Evolutionary conservation across 1,284 basidiomycete species (phyloP).

Genomic region (Heterobasidion occidentale): DNA sequence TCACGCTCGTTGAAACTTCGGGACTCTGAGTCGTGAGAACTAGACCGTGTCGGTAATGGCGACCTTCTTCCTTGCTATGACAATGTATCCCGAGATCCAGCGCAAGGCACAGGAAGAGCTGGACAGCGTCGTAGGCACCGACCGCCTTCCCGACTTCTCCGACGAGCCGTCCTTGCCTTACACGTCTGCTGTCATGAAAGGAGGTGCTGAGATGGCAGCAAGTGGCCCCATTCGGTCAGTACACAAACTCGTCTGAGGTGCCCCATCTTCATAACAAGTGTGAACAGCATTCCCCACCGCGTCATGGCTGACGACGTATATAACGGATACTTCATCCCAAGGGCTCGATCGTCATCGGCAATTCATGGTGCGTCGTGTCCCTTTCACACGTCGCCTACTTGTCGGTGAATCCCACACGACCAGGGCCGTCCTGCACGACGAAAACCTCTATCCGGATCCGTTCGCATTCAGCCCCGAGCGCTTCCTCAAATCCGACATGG

Average conservation of each 20-base stretch:
- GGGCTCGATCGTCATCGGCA: conserved; percentile 14
- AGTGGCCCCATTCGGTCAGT: conserved; percentile 21
- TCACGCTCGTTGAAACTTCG: neutral
- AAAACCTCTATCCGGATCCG: conserved; percentile 12
- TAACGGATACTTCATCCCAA: conserved; percentile 21
- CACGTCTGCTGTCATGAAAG: conserved; percentile 24
- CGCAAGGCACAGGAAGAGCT: conserved; percentile 23
- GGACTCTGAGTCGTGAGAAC: neutral
- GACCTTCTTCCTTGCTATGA: conserved; percentile 22
- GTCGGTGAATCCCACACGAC: neutral
- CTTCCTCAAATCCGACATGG: conserved; percentile 7
- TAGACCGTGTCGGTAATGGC: conserved; percentile 12
- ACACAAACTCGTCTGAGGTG: neutral
- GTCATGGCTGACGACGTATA: conserved; percentile 23
- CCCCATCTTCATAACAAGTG: too few relatives aligned
- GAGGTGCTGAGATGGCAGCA: conserved; percentile 27
- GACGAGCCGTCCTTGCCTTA: conserved; percentile 23
- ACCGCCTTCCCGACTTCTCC: conserved; percentile 25
- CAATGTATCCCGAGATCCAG: conserved; percentile 22
- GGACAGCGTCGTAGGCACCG: conserved; percentile 18
- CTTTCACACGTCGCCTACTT: neutral
- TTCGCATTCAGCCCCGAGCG: conserved; percentile 14
- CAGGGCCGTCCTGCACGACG: conserved; percentile 14
- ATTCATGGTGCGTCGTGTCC: conserved; percentile 15
- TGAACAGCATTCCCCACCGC: conserved; percentile 17